phyloP scores from a whole-genome alignment of 305 asterid species.

The Lippia alba region DNA sequence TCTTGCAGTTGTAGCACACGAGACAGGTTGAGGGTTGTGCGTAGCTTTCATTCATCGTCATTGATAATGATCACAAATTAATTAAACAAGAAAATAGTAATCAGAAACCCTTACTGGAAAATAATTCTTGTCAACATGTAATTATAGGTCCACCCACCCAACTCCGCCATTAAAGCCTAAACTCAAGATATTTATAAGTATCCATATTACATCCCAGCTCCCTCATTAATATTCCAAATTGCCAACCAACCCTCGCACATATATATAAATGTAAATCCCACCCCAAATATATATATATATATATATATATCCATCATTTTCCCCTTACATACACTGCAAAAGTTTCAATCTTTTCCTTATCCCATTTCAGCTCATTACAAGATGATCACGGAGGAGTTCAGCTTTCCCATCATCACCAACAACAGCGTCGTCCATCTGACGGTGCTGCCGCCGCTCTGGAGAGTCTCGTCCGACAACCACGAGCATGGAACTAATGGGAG shows the following conservation, averaged over 20 bases:
- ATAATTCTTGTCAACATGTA: neutral
- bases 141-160: conserved; percentile 7
- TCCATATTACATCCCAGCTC: too few species aligned
- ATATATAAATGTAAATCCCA: neutral
- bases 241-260: conserved; percentile 3
- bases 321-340: neutral
- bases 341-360: neutral
- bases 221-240: conserved; percentile 2
- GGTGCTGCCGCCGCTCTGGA: conserved; percentile 41
- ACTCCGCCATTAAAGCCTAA: conserved; percentile 11
- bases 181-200: neutral
- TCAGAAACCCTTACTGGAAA: neutral
- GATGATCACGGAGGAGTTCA: conserved; percentile 41
- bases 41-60: conserved; percentile 19
- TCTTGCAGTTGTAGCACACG: neutral
- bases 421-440: conserved; percentile 22
- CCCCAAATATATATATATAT: too few species aligned
- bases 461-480: conserved; percentile 27
- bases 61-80: conserved; percentile 1
- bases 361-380: neutral
- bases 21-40: neutral
- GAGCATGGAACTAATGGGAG: conserved; percentile 2
- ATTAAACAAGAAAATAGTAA: neutral
- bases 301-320: neutral
- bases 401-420: conserved; percentile 38